Conservation (phyloP, 805 yeast genomes). For the Wickerhamomyces kurtzmanii region DNA sequence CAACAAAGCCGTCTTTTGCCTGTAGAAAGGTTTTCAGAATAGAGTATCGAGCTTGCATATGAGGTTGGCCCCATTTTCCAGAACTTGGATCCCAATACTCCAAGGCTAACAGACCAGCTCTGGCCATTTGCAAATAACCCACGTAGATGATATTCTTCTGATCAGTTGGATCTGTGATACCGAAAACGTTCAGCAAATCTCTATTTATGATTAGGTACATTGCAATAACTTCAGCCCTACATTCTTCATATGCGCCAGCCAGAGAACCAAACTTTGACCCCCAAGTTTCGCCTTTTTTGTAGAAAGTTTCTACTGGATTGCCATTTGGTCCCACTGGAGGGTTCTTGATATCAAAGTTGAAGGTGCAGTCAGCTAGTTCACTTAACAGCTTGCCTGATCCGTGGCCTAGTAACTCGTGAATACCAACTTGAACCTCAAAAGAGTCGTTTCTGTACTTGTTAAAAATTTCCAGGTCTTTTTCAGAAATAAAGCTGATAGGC, state of each 20-base stretch:
- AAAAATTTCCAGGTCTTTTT: slow-evolving; percentile 43
- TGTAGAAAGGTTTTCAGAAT: slow-evolving; percentile 67
- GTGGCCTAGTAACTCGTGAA: slow-evolving; percentile 86
- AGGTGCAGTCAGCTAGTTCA: slow-evolving; percentile 49
- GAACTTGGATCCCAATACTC: slow-evolving; percentile 83
- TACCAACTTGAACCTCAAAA: slow-evolving; percentile 89
- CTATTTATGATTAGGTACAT: slow-evolving; percentile 66
- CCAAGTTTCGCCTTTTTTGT: slow-evolving; percentile 83
- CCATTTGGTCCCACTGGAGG: slow-evolving; percentile 58
- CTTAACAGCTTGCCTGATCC: slow-evolving; percentile 78
- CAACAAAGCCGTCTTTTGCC: slow-evolving; percentile 51
- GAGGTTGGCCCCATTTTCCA: slow-evolving; percentile 89
- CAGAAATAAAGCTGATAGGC: slow-evolving; percentile 56
- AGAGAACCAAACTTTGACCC: slow-evolving; percentile 74
- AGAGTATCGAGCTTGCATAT: slow-evolving; percentile 87
- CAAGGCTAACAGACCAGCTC: slow-evolving; percentile 77
- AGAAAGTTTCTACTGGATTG: slow-evolving; percentile 56
- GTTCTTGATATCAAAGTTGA: slow-evolving; percentile 57
- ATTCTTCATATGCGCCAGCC: slow-evolving; percentile 87
- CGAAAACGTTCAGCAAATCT: slow-evolving; percentile 64
- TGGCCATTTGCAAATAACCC: slow-evolving; percentile 73
- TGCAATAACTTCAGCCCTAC: slow-evolving; percentile 89
- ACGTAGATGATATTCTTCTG: slow-evolving; percentile 57
- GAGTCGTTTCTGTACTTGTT: slow-evolving; percentile 71
- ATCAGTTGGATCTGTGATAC: slow-evolving; percentile 42